phyloP scores from a whole-genome alignment of 805 yeast genomes.

The Kurtzmaniella cleridarum region DNA sequence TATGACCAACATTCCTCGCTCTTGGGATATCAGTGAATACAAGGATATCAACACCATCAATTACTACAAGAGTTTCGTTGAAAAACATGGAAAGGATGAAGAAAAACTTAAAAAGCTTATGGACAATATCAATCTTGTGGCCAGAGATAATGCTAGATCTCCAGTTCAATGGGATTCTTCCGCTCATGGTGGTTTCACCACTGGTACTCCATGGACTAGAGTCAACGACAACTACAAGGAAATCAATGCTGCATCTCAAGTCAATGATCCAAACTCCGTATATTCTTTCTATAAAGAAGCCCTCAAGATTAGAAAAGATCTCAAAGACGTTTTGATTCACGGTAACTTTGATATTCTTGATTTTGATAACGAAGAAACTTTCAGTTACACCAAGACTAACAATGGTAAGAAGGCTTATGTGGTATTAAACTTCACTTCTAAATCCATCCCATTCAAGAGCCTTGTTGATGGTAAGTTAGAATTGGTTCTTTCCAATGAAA shows the following conservation, averaged over 20 bases:
- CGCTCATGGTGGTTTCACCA: constrained; percentile 43
- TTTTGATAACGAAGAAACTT: constrained; percentile 34
- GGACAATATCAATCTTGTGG: constrained; percentile 30
- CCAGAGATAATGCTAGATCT: constrained; percentile 51
- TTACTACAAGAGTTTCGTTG: constrained; percentile 30
- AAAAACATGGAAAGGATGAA: constrained; percentile 19
- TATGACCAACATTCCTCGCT: constrained; percentile 42
- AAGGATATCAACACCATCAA: constrained; percentile 45
- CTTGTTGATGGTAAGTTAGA: constrained; percentile 21
- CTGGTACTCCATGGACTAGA: constrained; percentile 48
- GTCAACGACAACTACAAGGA: constrained; percentile 45
- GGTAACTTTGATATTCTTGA: constrained; percentile 44
- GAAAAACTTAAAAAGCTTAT: constrained; percentile 21
- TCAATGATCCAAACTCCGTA: constrained; percentile 41
- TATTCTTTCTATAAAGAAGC: constrained; percentile 42
- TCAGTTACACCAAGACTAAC: constrained; percentile 36
- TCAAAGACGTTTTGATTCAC: constrained; percentile 39
- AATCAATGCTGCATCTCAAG: constrained; percentile 44
- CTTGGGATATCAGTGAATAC: constrained; percentile 46
- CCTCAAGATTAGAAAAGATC: constrained; percentile 37
- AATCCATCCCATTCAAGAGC: constrained; percentile 23
- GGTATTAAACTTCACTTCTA: constrained; percentile 39
- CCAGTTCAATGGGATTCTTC: constrained; percentile 52
- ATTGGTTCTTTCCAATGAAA: constrained; percentile 16
- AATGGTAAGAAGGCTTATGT: constrained; percentile 29